Conservation (phyloP, 495 filamentous ascomycete species). For the Penicillium dipodomyicola region DNA sequence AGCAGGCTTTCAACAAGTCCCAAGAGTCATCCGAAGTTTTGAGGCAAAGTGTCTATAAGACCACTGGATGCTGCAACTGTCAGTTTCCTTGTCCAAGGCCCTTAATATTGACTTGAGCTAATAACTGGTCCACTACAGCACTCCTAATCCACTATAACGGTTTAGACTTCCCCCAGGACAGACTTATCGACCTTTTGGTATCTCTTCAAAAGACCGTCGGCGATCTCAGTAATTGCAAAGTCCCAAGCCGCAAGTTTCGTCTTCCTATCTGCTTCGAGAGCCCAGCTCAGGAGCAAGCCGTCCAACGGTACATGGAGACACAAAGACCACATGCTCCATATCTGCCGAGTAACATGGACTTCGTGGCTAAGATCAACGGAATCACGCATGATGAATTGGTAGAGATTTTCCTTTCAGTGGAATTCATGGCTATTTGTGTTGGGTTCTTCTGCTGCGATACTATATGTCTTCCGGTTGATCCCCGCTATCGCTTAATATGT, state of each 20-base stretch:
- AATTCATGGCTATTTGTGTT: slow-evolving; percentile 52
- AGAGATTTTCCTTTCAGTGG: slow-evolving; percentile 45
- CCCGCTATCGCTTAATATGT: slow-evolving; percentile 49
- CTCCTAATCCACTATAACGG: slow-evolving; percentile 51
- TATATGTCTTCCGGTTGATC: slow-evolving; percentile 55
- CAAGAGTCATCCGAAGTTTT: slow-evolving; percentile 31
- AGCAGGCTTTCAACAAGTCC: slow-evolving; percentile 36
- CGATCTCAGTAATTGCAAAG: slow-evolving; percentile 41
- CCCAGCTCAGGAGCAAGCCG: slow-evolving; percentile 47
- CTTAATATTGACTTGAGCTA: neutral
- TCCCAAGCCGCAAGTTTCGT: slow-evolving; percentile 51
- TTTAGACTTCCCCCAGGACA: slow-evolving; percentile 32
- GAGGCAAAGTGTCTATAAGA: slow-evolving; percentile 40
- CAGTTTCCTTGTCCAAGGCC: slow-evolving; percentile 4
- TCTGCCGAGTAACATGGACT: slow-evolving; percentile 56
- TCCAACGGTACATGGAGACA: slow-evolving; percentile 55
- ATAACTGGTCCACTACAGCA: slow-evolving; percentile 21
- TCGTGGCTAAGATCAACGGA: slow-evolving; percentile 57
- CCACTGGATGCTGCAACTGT: slow-evolving; percentile 49
- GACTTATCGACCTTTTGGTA: slow-evolving; percentile 32
- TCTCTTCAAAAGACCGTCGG: slow-evolving; percentile 30
- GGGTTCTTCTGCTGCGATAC: slow-evolving; percentile 58
- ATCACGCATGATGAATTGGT: slow-evolving; percentile 47
- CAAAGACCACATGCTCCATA: slow-evolving; percentile 58
- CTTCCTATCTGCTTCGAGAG: slow-evolving; percentile 56